These are phyloP conservation scores for Globisporangium paroecandrum DNA, from an alignment of 352 stramenopile species.

Conservation along the genomic window DNA sequence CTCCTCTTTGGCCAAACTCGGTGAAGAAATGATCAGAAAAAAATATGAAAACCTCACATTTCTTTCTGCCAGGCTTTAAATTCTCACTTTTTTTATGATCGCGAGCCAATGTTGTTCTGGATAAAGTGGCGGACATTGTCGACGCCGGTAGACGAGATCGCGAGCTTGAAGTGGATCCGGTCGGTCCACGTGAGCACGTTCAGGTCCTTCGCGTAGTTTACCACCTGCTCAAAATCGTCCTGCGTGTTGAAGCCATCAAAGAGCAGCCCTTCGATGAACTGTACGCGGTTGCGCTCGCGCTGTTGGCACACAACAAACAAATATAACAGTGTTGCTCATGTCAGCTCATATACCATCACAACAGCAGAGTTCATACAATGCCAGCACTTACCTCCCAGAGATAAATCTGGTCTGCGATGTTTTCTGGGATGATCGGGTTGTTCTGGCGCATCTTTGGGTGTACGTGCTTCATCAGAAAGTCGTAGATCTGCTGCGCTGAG, in stretches of 20 bases:
- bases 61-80: background rate
- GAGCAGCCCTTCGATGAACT: slow-evolving; percentile 78
- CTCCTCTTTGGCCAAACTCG: background rate
- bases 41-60: background rate
- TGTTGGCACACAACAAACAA: slow-evolving; percentile 1
- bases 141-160: slow-evolving; percentile 56
- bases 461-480: slow-evolving; percentile 89
- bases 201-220: slow-evolving; percentile 55
- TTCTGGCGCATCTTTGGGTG: slow-evolving; percentile 81
- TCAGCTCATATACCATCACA: background rate
- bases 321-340: background rate
- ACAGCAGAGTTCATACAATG: background rate
- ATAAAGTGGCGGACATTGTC: slow-evolving; percentile 73
- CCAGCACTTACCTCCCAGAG: slow-evolving; percentile 72
- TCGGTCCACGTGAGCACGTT: slow-evolving; percentile 83
- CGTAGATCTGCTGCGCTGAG: slow-evolving; percentile 89
- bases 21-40: background rate
- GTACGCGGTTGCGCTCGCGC: slow-evolving; percentile 85
- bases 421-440: slow-evolving; percentile 77
- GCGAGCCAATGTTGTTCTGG: slow-evolving; percentile 38
- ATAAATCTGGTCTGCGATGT: slow-evolving; percentile 90
- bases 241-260: slow-evolving; percentile 86
- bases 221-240: slow-evolving; percentile 81
- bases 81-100: slow-evolving; percentile 1
- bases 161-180: slow-evolving; percentile 76